A percentile compares a stretch with the other conserved stretches of the same genome.
These are phyloP conservation scores for Stagonosporopsis chrysanthemi DNA, from an alignment of 2,329 filamentous ascomycete species.

Conservation along the genomic window DNA sequence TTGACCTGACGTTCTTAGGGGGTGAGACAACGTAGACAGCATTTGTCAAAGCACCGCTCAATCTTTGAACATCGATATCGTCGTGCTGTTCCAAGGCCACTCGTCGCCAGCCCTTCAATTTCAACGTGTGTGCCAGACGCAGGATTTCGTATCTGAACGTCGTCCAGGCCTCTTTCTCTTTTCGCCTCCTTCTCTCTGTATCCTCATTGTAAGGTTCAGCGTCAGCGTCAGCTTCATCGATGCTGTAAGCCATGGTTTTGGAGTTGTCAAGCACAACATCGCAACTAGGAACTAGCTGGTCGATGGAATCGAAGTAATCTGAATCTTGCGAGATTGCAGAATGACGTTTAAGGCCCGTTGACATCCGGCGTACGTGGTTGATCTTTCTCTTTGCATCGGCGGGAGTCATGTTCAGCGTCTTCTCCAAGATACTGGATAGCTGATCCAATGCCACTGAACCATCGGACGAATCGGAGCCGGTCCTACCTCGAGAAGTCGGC, in stretches of 20 bases:
- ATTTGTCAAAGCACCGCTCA: slow-evolving; percentile 94
- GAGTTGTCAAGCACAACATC: slow-evolving; percentile 88
- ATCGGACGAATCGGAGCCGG: slow-evolving; percentile 66
- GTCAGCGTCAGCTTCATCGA: slow-evolving; percentile 57
- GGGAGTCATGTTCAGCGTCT: slow-evolving; percentile 61
- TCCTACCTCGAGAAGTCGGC: slow-evolving; percentile 50
- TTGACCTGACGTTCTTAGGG: slow-evolving; percentile 66
- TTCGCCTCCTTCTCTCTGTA: slow-evolving; percentile 58
- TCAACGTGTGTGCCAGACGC: slow-evolving; percentile 84
- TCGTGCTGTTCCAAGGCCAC: slow-evolving; percentile 76
- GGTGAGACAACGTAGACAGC: slow-evolving; percentile 94
- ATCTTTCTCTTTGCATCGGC: slow-evolving; percentile 43
- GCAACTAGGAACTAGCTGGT: slow-evolving; percentile 81
- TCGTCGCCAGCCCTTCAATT: slow-evolving; percentile 88
- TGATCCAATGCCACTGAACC: slow-evolving; percentile 78
- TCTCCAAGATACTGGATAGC: slow-evolving; percentile 80
- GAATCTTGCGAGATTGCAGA: slow-evolving; percentile 77
- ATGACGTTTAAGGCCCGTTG: slow-evolving; percentile 52
- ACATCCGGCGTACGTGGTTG: slow-evolving; percentile 38
- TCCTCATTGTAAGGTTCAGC: slow-evolving; percentile 58
- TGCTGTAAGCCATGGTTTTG: slow-evolving; percentile 80
- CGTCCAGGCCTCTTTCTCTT: slow-evolving; percentile 80
- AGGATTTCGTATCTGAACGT: slow-evolving; percentile 92
- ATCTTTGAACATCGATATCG: slow-evolving; percentile 72
- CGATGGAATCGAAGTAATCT: slow-evolving; percentile 79